These are phyloP conservation scores for Angomonas ambiguus DNA, from an alignment of 208 protist genomes.

Conservation along the genomic window DNA sequence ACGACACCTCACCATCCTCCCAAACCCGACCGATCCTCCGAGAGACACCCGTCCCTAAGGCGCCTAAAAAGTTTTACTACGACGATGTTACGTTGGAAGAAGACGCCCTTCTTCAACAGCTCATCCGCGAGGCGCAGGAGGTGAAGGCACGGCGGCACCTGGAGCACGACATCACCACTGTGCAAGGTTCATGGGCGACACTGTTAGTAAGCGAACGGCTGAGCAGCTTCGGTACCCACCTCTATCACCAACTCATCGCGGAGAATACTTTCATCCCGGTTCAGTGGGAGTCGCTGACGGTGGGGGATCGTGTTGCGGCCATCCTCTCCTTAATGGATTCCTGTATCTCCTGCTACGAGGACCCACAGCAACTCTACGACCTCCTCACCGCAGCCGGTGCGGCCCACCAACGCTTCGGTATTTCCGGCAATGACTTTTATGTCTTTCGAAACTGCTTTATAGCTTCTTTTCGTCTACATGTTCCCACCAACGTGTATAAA, in stretches of 20 bases:
- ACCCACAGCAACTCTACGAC: not conserved
- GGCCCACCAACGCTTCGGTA: conserved; percentile 58
- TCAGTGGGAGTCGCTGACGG: not conserved
- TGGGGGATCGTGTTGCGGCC: not conserved
- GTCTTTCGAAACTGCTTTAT: conserved; percentile 59
- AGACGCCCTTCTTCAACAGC: conserved; percentile 41
- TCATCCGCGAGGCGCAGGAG: conserved; percentile 57
- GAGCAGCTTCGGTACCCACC: not conserved
- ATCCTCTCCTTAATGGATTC: not conserved
- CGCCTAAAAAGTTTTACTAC: conserved; percentile 11
- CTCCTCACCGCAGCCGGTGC: conserved; percentile 17
- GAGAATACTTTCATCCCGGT: not conserved
- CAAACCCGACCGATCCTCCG: no score
- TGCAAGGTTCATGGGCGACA: not conserved
- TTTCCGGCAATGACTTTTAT: conserved; percentile 33
- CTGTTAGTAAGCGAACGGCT: not conserved
- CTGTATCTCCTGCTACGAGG: not conserved
- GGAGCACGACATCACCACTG: conserved; percentile 31
- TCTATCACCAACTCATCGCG: not conserved
- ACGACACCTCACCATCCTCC: no score
- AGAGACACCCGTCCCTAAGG: no score
- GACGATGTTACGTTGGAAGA: conserved; percentile 37
- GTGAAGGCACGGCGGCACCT: conserved; percentile 34
- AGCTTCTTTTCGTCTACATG: conserved; percentile 51
- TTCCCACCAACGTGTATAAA: conserved; percentile 43